Evolutionary conservation across 768 basidiomycete genomes (phyloP), one percentile per base, ranked within the genome.

Genomic region (Naematelia encephala): DNA sequence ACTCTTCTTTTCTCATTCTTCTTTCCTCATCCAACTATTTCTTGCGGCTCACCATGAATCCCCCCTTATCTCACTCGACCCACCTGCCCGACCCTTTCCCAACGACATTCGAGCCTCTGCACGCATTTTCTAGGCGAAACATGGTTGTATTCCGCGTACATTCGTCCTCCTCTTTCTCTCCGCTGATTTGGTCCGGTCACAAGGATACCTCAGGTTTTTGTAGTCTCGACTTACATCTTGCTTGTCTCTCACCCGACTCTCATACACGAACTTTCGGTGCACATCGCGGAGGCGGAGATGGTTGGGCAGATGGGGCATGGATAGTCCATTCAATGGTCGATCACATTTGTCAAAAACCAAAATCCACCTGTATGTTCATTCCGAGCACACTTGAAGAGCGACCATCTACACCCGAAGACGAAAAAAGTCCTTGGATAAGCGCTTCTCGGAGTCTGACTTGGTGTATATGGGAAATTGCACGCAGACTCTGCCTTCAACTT

Each of bases 391-490:
- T 63, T 2, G 52, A 59, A 25, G 53, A 59, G 23, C 26, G 57
- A 4, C 50, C 48, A 1, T 54, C 52, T 0, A 64, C 52, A 12
- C 58, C 62, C 0, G 42, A 64, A 42, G 62, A 64, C 51, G 62
- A 64, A 3, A 60, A 60, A 39, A 46, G 48, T 21, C 59, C 63
- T 8, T 64, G 63, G 63, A 64, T 64, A 28, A 56, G 53, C 19
- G 49, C 55, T 43, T 48, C 51, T 1, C n/a, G 54, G 16, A 56
- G 39, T 11, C 42, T 64, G 27, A 30, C 49, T 8, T 64, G 63
- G 63, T 43, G 39, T 25, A 47, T 61, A n/a, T 64, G 63, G 63
- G 59, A 64, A 28, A 56, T 64, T 5, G 63, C 63, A 23, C 47
- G 59, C 27, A 29, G 59, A 14, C 25, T 49, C 12, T 23, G 12